Conservation (phyloP, 1,284 basidiomycete genomes). For the Calocybe gambosa region DNA sequence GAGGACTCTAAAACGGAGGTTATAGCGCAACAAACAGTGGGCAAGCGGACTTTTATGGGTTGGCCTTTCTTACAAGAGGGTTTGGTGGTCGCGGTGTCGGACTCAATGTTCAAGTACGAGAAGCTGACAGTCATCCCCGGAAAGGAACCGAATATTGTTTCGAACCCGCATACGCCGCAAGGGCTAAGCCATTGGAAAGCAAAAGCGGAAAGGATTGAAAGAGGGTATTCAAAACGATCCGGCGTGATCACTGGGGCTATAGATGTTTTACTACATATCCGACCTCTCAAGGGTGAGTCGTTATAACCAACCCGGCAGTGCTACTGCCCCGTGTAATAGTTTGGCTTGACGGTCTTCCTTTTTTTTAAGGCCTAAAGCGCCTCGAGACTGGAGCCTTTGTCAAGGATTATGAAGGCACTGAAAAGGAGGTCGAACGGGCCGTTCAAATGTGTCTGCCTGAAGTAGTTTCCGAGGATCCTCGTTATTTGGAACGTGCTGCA, state of each 20-base stretch:
- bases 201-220: conserved; percentile 78
- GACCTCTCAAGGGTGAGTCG: conserved; percentile 76
- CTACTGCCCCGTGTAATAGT: not conserved
- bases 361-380: conserved; percentile 69
- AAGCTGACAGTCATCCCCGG: conserved; percentile 53
- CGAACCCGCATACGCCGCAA: conserved; percentile 65
- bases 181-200: conserved; percentile 69
- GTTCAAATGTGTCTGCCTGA: conserved; percentile 78
- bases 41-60: conserved; percentile 72
- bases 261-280: conserved; percentile 77
- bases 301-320: not conserved
- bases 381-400: conserved; percentile 86
- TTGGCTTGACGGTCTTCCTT: conserved; percentile 1
- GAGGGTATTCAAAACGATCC: conserved; percentile 83
- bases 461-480: conserved; percentile 83
- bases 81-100: conserved; percentile 81
- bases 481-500: conserved; percentile 79
- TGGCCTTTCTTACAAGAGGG: conserved; percentile 98
- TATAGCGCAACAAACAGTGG: conserved; percentile 72
- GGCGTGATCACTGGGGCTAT: conserved; percentile 84
- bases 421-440: conserved; percentile 83
- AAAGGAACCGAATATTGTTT: conserved; percentile 52
- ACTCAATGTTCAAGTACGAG: conserved; percentile 86
- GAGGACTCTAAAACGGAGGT: conserved; percentile 67
- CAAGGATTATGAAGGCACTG: conserved; percentile 85